Conservation (phyloP, 2,329 filamentous ascomycete species). For the Penicillium paneum region DNA sequence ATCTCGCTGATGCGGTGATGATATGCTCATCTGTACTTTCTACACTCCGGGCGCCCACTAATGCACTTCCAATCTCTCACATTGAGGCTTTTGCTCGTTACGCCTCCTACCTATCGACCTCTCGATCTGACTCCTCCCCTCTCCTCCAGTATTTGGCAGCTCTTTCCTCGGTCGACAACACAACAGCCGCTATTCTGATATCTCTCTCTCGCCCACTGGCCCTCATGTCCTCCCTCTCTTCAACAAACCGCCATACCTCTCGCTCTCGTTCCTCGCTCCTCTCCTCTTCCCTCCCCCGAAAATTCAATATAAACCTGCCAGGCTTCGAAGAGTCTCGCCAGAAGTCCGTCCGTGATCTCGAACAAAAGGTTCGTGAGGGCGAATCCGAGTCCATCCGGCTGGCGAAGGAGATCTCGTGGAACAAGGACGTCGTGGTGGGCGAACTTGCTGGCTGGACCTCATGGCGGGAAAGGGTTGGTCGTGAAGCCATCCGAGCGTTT, state of each 20-base stretch:
- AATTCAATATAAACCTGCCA: slow-evolving; percentile 47
- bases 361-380: slow-evolving; percentile 70
- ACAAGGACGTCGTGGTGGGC: slow-evolving; percentile 85
- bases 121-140: slow-evolving; percentile 66
- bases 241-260: slow-evolving; percentile 71
- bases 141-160: slow-evolving; percentile 69
- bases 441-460: slow-evolving; percentile 95
- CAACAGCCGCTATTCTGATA: slow-evolving; percentile 74
- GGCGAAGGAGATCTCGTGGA: slow-evolving; percentile 81
- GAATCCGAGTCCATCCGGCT: slow-evolving; percentile 69
- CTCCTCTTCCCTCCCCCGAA: slow-evolving; percentile 51
- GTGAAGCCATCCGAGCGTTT: slow-evolving; percentile 70
- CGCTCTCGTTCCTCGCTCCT: slow-evolving; percentile 72
- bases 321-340: slow-evolving; percentile 79
- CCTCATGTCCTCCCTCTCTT: slow-evolving; percentile 72
- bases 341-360: slow-evolving; percentile 77
- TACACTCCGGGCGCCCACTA: slow-evolving; percentile 48
- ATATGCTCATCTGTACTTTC: slow-evolving; percentile 48
- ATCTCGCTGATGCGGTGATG: slow-evolving; percentile 43
- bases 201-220: slow-evolving; percentile 75
- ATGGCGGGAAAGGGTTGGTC: slow-evolving; percentile 73
- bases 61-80: slow-evolving; percentile 67
- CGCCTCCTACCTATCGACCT: slow-evolving; percentile 60
- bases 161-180: slow-evolving; percentile 76
- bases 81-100: slow-evolving; percentile 70